phyloP scores from a whole-genome alignment of 2,329 filamentous ascomycete species.

The Colletotrichum sp. region DNA sequence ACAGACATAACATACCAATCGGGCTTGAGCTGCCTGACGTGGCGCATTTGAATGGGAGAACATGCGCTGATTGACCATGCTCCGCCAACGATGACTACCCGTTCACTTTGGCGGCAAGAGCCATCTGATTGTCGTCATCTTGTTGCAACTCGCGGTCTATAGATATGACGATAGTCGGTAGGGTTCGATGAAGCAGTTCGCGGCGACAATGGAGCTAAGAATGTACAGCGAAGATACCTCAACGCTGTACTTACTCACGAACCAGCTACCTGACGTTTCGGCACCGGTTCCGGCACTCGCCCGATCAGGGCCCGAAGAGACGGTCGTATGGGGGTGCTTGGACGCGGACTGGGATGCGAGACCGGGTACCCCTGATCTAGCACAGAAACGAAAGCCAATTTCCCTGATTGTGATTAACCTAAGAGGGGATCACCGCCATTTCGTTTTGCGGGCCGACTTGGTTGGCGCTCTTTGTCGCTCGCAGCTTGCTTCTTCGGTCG shows the following conservation, averaged over 20 bases:
- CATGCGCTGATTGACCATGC: background rate
- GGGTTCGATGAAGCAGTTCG: background rate
- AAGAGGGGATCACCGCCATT: constrained; percentile 22
- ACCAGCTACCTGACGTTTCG: constrained; percentile 19
- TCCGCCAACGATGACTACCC: background rate
- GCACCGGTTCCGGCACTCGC: constrained; percentile 23
- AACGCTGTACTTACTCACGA: background rate
- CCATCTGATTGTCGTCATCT: background rate
- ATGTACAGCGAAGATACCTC: constrained; percentile 8
- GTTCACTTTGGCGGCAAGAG: background rate
- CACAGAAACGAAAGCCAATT: constrained; percentile 21
- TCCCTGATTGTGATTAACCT: constrained; percentile 21
- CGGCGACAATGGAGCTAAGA: background rate
- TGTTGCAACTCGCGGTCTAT: background rate
- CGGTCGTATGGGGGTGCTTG: constrained; percentile 22
- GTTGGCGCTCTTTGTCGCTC: background rate
- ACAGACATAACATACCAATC: background rate
- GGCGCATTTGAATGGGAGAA: background rate
- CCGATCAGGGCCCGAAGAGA: constrained; percentile 21
- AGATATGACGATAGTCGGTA: background rate
- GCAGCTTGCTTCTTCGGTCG: constrained; percentile 14
- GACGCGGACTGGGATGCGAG: constrained; percentile 8
- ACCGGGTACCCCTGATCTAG: constrained; percentile 17
- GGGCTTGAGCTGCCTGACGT: background rate
- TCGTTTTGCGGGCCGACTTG: constrained; percentile 19